Percentiles rank a stretch among this genome's conserved stretches.
Conservation (phyloP, 306 rosid species). For the Trichosanthes cucumerina region DNA sequence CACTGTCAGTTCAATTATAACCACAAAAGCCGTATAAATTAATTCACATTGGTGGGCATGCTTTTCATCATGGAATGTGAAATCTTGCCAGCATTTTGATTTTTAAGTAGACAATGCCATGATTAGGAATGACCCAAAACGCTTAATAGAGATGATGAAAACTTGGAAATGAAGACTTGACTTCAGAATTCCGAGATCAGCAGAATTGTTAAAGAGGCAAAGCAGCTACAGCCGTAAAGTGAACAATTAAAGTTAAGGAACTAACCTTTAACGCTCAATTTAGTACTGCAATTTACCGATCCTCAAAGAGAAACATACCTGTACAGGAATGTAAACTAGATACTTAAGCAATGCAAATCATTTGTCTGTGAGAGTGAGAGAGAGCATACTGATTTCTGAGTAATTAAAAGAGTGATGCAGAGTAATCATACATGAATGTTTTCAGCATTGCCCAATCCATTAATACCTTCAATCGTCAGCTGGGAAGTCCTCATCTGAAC, state of each 20-base stretch:
- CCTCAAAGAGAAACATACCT: background rate
- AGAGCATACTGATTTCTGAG: background rate
- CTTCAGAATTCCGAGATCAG: background rate
- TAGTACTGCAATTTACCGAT: background rate
- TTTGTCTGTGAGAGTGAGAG: background rate
- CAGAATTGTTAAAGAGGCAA: background rate
- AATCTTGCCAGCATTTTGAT: background rate
- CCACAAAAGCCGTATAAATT: background rate
- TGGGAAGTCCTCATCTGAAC: conserved; percentile 75
- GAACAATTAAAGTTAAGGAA: background rate
- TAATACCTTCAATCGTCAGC: conserved; percentile 43
- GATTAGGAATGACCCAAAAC: background rate
- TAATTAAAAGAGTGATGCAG: background rate
- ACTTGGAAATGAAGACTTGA: background rate
- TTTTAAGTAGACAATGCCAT: background rate
- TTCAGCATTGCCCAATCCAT: background rate
- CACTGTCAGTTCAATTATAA: no score
- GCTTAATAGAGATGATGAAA: background rate
- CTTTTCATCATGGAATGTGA: background rate
- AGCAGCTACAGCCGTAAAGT: background rate
- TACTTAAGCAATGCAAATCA: background rate
- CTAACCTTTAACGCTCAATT: background rate
- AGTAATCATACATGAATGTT: background rate
- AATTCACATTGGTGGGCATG: background rate
- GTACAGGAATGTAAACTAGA: background rate